Percentiles rank a stretch among this genome's conserved stretches.
Conservation (phyloP, 495 filamentous ascomycete species). For the Talaromyces stipitatus region DNA sequence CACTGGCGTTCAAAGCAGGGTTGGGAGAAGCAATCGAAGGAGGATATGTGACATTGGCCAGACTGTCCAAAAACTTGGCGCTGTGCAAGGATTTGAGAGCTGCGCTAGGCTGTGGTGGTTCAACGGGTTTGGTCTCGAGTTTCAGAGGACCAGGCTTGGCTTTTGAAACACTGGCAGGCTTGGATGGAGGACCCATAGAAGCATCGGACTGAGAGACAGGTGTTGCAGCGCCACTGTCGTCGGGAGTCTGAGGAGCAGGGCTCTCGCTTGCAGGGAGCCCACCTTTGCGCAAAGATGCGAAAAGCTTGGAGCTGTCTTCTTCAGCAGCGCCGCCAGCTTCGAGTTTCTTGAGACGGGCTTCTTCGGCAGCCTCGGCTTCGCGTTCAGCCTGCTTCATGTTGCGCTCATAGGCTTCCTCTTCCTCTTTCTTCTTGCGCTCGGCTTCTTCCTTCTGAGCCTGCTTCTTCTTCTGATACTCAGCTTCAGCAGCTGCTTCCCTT, state of each 20-base stretch:
- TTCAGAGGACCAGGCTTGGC: conserved; percentile 76
- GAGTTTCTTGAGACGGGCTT: conserved; percentile 43
- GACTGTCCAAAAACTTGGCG: conserved; percentile 71
- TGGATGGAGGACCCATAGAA: conserved; percentile 47
- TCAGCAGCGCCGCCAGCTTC: conserved; percentile 27
- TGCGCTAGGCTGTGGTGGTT: conserved; percentile 83
- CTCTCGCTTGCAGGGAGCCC: conserved; percentile 36
- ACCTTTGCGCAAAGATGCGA: conserved; percentile 51
- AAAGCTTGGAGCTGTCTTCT: conserved; percentile 39
- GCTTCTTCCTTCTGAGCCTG: conserved; percentile 54
- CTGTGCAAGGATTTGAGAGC: conserved; percentile 86
- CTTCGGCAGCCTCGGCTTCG: conserved; percentile 49
- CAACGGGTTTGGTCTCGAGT: conserved; percentile 74
- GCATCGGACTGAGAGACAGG: conserved; percentile 44
- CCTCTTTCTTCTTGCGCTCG: conserved; percentile 51
- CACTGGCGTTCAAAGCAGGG: conserved; percentile 72
- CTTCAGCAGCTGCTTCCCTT: conserved; percentile 52
- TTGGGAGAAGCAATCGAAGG: conserved; percentile 77
- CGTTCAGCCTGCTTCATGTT: conserved; percentile 51
- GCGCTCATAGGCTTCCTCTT: conserved; percentile 36
- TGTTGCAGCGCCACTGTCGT: conserved; percentile 48
- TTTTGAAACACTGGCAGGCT: conserved; percentile 46
- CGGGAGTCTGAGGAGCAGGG: conserved; percentile 32
- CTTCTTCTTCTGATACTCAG: conserved; percentile 52
- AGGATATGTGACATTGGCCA: conserved; percentile 66